Evolutionary conservation across 805 yeast genomes (phyloP).

Genomic region (Metschnikowia bowlesiae): DNA sequence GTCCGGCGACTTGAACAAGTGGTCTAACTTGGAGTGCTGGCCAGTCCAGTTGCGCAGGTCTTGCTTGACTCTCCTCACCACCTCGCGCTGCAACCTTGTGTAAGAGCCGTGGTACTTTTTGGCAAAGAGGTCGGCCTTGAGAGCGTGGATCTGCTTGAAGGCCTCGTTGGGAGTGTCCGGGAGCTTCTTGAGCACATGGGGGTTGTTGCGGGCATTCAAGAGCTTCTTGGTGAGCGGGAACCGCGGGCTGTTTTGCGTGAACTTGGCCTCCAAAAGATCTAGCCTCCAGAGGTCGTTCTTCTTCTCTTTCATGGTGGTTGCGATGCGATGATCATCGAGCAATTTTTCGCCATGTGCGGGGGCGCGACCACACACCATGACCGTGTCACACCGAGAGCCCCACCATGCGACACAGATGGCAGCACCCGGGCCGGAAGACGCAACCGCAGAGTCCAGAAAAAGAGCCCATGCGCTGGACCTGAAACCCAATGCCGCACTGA

Average conservation of each 20-base stretch:
- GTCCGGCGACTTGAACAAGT: slow-evolving; percentile 20
- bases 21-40: slow-evolving; percentile 13
- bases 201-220: slow-evolving; percentile 41
- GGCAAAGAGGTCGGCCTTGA: slow-evolving; percentile 43
- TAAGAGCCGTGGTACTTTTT: slow-evolving; percentile 47
- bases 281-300: slow-evolving; percentile 46
- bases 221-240: slow-evolving; percentile 46
- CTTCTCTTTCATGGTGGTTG: slow-evolving; percentile 25
- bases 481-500: not conserved
- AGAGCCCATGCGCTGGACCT: not conserved
- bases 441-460: not conserved
- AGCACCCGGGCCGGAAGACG: not conserved
- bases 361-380: not conserved
- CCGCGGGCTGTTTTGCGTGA: slow-evolving; percentile 40
- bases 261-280: slow-evolving; percentile 53
- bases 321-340: slow-evolving; percentile 10
- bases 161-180: slow-evolving; percentile 44
- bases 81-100: slow-evolving; percentile 37
- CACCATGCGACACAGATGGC: not conserved
- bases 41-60: slow-evolving; percentile 13
- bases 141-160: slow-evolving; percentile 36
- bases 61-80: slow-evolving; percentile 21
- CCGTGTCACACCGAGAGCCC: no score
- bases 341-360: not conserved
- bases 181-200: slow-evolving; percentile 37